phyloP scores from a whole-genome alignment of 2,329 filamentous ascomycete species.

The Coniochaeta sp. region DNA sequence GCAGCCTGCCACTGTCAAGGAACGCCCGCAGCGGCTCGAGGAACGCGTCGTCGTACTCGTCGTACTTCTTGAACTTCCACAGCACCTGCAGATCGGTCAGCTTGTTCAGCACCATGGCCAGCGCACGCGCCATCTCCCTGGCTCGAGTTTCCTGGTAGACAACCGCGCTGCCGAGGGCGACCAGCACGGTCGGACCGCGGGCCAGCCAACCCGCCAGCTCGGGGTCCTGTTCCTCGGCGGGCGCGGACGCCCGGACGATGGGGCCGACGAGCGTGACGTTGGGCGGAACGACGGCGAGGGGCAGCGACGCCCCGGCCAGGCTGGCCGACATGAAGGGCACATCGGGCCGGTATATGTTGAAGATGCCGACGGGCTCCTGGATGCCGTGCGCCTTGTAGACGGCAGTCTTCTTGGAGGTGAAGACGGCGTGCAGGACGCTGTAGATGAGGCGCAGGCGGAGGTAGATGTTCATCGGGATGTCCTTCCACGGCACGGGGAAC shows the following conservation, averaged over 20 bases:
- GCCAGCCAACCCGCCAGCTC: constrained; percentile 17
- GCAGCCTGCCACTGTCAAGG: constrained; percentile 14
- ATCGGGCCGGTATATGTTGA: constrained; percentile 10
- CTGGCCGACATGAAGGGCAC: constrained; percentile 19
- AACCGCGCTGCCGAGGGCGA: constrained; percentile 19
- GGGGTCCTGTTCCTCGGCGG: constrained; percentile 16
- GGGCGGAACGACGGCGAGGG: constrained; percentile 13
- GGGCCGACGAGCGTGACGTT: constrained; percentile 16
- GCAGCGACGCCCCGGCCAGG: constrained; percentile 16
- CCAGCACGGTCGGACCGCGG: constrained; percentile 15
- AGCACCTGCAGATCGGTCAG: constrained; percentile 21
- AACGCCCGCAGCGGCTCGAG: too few relatives aligned
- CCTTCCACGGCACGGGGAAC: constrained; percentile 14
- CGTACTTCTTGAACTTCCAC: constrained; percentile 23
- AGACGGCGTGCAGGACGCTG: constrained; percentile 5
- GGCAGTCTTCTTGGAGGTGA: not conserved
- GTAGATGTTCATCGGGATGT: constrained; percentile 14
- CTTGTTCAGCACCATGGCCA: constrained; percentile 14
- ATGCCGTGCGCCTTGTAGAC: constrained; percentile 15
- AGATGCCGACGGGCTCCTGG: constrained; percentile 14
- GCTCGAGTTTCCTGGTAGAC: constrained; percentile 15
- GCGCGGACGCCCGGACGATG: constrained; percentile 12
- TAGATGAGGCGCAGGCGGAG: constrained; percentile 6
- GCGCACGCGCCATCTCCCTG: constrained; percentile 17
- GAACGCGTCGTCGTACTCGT: constrained; percentile 6